phyloP scores from a whole-genome alignment of 345 rosid species.

The Camelina neglecta region DNA sequence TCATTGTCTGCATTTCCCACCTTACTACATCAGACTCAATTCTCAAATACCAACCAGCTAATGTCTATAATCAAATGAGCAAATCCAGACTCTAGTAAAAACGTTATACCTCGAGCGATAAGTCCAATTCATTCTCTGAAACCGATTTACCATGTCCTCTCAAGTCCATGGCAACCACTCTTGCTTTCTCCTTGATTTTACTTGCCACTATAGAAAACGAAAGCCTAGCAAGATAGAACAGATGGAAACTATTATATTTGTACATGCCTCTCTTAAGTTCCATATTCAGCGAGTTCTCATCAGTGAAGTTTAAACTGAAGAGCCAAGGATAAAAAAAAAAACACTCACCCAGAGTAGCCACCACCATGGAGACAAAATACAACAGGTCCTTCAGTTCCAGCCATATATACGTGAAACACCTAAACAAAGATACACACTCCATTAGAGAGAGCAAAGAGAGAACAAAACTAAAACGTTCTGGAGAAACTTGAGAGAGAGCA shows the following conservation, averaged over 20 bases:
- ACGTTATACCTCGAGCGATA: conserved; percentile 77
- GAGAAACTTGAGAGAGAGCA: background rate
- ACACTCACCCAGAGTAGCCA: conserved; percentile 89
- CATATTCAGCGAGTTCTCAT: too few relatives aligned
- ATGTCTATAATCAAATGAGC: background rate
- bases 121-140: conserved; percentile 78
- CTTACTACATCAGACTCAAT: conserved; percentile 19
- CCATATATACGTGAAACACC: conserved; percentile 92
- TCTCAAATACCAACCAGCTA: background rate
- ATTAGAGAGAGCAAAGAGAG: conserved; percentile 28
- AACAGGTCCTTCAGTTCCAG: conserved; percentile 90
- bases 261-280: background rate
- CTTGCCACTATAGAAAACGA: conserved; percentile 80
- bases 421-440: conserved; percentile 44
- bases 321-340: conserved; percentile 8
- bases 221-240: conserved; percentile 57
- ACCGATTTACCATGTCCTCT: conserved; percentile 94
- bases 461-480: background rate
- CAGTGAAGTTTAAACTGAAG: background rate
- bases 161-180: conserved; percentile 87
- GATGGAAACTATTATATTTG: background rate
- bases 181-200: conserved; percentile 87
- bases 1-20: conserved; percentile 75
- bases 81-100: background rate
- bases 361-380: conserved; percentile 95